Conservation (phyloP, 129 eudicot genomes). For the Flaveria trinervia region DNA sequence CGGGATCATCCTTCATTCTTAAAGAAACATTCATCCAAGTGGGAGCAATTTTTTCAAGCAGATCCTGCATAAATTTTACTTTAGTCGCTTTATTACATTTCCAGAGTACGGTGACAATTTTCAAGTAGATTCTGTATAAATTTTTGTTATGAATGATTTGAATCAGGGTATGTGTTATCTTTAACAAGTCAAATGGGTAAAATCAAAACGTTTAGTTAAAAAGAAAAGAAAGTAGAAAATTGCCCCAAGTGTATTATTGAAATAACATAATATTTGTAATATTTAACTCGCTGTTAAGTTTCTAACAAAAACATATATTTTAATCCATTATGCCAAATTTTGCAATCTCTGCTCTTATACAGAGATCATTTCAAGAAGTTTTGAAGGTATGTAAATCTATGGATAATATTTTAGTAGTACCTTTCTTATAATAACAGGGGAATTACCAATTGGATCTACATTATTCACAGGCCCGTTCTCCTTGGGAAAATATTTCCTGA, state of each 20-base stretch:
- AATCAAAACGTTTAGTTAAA: constrained; percentile 1
- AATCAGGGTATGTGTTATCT: background rate
- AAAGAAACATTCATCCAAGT: constrained; percentile 80
- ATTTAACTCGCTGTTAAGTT: background rate
- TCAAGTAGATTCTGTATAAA: background rate
- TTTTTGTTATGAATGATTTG: background rate
- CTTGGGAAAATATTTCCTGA: constrained; percentile 58
- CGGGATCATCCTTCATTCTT: constrained; percentile 77
- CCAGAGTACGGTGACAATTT: background rate
- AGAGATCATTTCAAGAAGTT: constrained; percentile 7
- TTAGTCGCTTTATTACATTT: constrained; percentile 21
- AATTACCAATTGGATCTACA: constrained; percentile 73
- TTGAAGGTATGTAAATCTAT: background rate
- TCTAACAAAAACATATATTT: background rate
- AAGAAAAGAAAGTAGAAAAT: background rate
- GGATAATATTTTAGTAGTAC: constrained; percentile 32
- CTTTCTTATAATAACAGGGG: constrained; percentile 72
- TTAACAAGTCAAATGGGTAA: background rate
- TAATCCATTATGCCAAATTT: too few species aligned
- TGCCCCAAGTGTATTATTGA: background rate
- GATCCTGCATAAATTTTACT: constrained; percentile 40
- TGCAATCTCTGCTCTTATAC: background rate
- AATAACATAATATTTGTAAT: background rate
- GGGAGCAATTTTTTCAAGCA: constrained; percentile 66
- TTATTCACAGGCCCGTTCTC: constrained; percentile 66